Evolutionary conservation across 331 rosid species (phyloP), one percentile per base, ranked within the genome.

Genomic region (Rosa hybrid): DNA sequence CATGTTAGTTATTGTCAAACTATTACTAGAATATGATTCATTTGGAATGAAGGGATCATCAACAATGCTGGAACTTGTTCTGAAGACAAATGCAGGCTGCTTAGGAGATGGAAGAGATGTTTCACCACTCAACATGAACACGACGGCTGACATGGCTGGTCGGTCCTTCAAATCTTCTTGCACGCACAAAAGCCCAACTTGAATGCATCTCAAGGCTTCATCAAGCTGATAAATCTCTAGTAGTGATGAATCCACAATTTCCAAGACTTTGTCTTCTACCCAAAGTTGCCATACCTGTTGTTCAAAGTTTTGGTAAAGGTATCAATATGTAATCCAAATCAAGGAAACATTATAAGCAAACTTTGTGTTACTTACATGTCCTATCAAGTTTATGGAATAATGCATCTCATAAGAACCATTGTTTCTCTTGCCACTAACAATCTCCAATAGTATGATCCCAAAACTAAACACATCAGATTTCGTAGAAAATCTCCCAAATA

Each of bases 381-480:
- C 62, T 6, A 54, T 54, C 62, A 54, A 20, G 62, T 54, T 54
- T 5, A 54, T 20, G 4, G 62, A 54, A 18, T 18, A 20, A 54
- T 20, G 16, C 25, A 6, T 14, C 62, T 54, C 62, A 7, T 0
- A 18, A 18, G 0, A 18, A 54, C 21, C 20, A 6, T 75, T 72
- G 34, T 83, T 86, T 49, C 38, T 82, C 42, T 74, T 83, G 1
- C 89, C 86, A 64, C 89, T 86, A 0, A 89, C 20, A 7, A 86
- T 86, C 77, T 90, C 92, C 8, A 85, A 54, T 12, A 90, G 44
- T 45, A 86, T 54, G 6, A 88, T 90, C 18, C 92, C 87, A 20
- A 84, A 86, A 48, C 91, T 86, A 11, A 83, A 90, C 0, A 88
- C 86, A 64, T 87, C 87, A 1, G 88, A 88, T 79, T 88, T 88